phyloP scores from a whole-genome alignment of 2,329 filamentous ascomycete species.

The Sphaceloma murrayae region DNA sequence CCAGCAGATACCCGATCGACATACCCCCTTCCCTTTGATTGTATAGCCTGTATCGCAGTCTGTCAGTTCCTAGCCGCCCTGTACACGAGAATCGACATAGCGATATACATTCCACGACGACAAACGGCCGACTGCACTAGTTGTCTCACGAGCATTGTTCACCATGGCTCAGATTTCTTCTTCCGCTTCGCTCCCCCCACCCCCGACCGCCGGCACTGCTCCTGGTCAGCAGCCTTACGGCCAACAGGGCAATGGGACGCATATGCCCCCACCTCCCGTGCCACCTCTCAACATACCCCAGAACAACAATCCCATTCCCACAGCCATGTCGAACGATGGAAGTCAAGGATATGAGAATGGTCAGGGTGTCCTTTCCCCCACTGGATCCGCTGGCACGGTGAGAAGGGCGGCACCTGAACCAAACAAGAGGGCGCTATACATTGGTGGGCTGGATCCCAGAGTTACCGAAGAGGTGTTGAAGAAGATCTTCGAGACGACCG shows the following conservation, averaged over 20 bases:
- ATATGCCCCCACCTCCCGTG: slow-evolving; percentile 84
- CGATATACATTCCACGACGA: slow-evolving; percentile 13
- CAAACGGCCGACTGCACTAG: slow-evolving; percentile 58
- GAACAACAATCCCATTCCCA: slow-evolving; percentile 92
- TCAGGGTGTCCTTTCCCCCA: slow-evolving; percentile 88
- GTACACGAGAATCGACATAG: background rate
- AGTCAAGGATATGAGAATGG: no score
- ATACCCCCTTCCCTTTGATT: slow-evolving; percentile 12
- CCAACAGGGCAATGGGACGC: slow-evolving; percentile 51
- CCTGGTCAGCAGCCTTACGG: slow-evolving; percentile 58
- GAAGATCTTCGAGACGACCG: slow-evolving; percentile 97
- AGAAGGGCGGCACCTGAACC: slow-evolving; percentile 92
- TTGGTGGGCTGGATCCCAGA: slow-evolving; percentile 86
- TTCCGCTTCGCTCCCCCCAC: slow-evolving; percentile 58
- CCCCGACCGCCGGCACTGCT: slow-evolving; percentile 57
- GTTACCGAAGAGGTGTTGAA: slow-evolving; percentile 94
- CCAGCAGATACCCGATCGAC: background rate
- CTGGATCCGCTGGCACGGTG: slow-evolving; percentile 67
- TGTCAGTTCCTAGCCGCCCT: slow-evolving; percentile 1
- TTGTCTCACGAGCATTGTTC: slow-evolving; percentile 19
- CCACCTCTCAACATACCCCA: slow-evolving; percentile 79
- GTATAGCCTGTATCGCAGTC: slow-evolving; percentile 11
- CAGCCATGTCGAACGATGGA: slow-evolving; percentile 61
- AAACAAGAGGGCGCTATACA: slow-evolving; percentile 95
- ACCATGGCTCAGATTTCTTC: slow-evolving; percentile 68